Percentiles rank a stretch among this genome's conserved stretches.
Conservation (phyloP, 768 basidiomycete genomes). For the Tylopilus sp. region DNA sequence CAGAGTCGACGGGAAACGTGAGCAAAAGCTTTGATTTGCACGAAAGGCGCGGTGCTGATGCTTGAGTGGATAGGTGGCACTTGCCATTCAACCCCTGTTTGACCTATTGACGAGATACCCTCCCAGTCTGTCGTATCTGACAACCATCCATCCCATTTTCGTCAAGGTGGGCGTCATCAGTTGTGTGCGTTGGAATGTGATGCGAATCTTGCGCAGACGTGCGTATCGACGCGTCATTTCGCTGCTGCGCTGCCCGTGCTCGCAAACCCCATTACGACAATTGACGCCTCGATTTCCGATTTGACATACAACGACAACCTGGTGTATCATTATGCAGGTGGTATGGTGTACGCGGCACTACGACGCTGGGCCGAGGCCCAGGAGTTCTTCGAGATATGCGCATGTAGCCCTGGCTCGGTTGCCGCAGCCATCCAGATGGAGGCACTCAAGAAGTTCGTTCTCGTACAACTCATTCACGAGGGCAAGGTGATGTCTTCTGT, state of each 20-base stretch:
- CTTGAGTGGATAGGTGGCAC: slow-evolving; percentile 33
- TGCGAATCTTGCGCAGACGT: slow-evolving; percentile 41
- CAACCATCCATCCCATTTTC: slow-evolving; percentile 68
- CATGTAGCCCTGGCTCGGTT: slow-evolving; percentile 53
- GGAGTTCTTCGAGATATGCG: slow-evolving; percentile 79
- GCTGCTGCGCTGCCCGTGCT: slow-evolving; percentile 60
- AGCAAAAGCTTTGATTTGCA: slow-evolving; percentile 19
- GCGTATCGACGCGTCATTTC: slow-evolving; percentile 53
- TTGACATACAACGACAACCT: slow-evolving; percentile 77
- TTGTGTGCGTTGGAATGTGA: background rate
- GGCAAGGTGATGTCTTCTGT: too few relatives aligned
- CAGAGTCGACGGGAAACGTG: slow-evolving; percentile 50
- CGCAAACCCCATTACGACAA: slow-evolving; percentile 55
- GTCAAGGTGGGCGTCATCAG: slow-evolving; percentile 45
- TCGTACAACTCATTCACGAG: too few relatives aligned
- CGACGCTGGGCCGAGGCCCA: slow-evolving; percentile 70
- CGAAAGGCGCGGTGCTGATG: slow-evolving; percentile 9
- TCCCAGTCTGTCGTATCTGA: slow-evolving; percentile 54
- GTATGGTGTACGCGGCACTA: too few relatives aligned
- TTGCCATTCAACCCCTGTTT: slow-evolving; percentile 56
- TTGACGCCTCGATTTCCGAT: slow-evolving; percentile 60
- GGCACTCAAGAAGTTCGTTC: too few relatives aligned
- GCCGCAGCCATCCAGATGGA: slow-evolving; percentile 61
- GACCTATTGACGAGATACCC: slow-evolving; percentile 63
- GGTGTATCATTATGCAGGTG: slow-evolving; percentile 81